Percentiles rank a stretch among this genome's conserved stretches.
phyloP scores from a whole-genome alignment of 129 eudicot genomes.

The Cynara cardunculus region DNA sequence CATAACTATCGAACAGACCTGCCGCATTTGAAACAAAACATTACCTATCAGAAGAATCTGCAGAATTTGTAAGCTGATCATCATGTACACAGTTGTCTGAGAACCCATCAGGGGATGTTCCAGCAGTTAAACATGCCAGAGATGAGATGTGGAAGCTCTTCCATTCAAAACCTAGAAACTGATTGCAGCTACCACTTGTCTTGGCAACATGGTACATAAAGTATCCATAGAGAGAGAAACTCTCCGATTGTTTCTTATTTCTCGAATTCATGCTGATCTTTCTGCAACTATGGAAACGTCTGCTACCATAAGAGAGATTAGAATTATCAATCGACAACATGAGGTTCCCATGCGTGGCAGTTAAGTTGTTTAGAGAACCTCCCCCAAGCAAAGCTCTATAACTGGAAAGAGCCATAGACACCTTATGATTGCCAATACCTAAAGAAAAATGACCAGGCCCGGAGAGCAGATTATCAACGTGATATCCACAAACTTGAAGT shows the following conservation, averaged over 20 bases:
- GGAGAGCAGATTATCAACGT: conserved; percentile 42
- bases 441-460: conserved; percentile 30
- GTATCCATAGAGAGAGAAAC: conserved; percentile 46
- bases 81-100: conserved; percentile 44
- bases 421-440: conserved; percentile 25
- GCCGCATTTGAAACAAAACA: neutral
- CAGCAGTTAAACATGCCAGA: conserved; percentile 49
- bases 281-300: conserved; percentile 46
- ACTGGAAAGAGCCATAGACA: conserved; percentile 51
- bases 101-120: conserved; percentile 52
- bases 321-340: conserved; percentile 23
- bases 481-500: conserved; percentile 70
- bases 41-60: conserved; percentile 55
- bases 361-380: conserved; percentile 27
- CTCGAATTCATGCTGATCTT: conserved; percentile 63
- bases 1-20: neutral
- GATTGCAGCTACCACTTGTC: conserved; percentile 36
- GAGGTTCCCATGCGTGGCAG: conserved; percentile 19
- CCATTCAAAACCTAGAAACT: conserved; percentile 37
- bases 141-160: conserved; percentile 48
- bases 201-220: conserved; percentile 52
- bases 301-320: conserved; percentile 23
- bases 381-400: conserved; percentile 46
- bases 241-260: conserved; percentile 47
- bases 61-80: conserved; percentile 42